Percentiles rank a stretch among this genome's conserved stretches.
These are phyloP conservation scores for Solanum sejunctum DNA, from an alignment of 257 asterid genomes.

Conservation along the genomic window DNA sequence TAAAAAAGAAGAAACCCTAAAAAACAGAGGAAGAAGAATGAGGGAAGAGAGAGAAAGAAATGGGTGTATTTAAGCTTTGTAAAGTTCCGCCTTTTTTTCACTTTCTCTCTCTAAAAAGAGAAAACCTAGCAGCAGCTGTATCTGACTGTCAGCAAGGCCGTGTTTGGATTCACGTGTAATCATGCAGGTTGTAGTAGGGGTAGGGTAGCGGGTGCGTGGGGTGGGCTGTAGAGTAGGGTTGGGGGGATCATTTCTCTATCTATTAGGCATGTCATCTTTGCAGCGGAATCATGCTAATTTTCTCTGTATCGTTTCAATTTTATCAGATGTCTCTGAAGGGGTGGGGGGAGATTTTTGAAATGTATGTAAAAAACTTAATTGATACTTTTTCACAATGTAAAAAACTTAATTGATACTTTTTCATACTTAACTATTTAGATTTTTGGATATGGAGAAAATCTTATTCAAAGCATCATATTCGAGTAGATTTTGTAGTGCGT, in stretches of 20 bases:
- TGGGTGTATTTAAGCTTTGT: not conserved
- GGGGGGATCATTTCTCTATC: no score
- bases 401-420: not conserved
- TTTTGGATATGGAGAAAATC: no score
- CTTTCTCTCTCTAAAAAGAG: not conserved
- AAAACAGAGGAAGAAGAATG: not conserved
- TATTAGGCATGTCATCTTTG: no score
- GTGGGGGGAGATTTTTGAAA: not conserved
- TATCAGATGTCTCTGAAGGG: accelerated
- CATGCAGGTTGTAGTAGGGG: not conserved
- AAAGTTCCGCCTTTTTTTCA: not conserved
- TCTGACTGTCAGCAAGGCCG: not conserved
- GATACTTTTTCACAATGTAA: not conserved
- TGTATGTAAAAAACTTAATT: not conserved
- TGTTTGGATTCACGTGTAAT: not conserved
- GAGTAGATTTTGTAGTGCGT: no score
- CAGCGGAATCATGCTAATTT: no score
- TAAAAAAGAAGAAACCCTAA: not conserved
- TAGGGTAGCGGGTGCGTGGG: not conserved
- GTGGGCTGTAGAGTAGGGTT: no score
- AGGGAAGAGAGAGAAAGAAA: not conserved
- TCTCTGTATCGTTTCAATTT: no score
- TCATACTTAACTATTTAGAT: no score
- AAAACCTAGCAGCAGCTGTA: not conserved
- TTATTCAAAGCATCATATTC: no score